Conservation (phyloP, 805 yeast species). For the Metschnikowia vanudenii region DNA sequence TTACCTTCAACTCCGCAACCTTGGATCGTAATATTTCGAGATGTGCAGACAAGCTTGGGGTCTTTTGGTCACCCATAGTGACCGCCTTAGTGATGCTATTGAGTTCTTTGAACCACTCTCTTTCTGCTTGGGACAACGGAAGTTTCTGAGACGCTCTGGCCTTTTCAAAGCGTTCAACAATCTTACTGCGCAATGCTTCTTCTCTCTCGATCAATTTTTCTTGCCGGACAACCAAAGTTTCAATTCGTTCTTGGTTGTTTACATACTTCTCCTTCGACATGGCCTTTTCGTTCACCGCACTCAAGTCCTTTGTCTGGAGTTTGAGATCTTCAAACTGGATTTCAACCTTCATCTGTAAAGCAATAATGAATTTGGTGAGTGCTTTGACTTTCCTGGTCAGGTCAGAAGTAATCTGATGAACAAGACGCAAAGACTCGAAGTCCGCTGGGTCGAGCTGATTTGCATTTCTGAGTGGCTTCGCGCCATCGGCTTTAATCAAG, state of each 20-base stretch:
- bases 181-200: constrained; percentile 21
- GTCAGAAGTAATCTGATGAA: constrained; percentile 7
- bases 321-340: constrained; percentile 27
- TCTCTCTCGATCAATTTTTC: constrained; percentile 22
- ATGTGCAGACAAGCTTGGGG: constrained; percentile 10
- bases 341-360: constrained; percentile 13
- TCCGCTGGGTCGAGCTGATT: constrained; percentile 7
- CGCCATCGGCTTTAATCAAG: constrained; percentile 4
- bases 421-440: constrained; percentile 8
- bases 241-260: constrained; percentile 16
- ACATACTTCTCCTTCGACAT: constrained; percentile 9
- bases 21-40: constrained; percentile 12
- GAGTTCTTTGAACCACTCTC: constrained; percentile 38
- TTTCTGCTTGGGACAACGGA: constrained; percentile 37
- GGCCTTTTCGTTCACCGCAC: constrained; percentile 1
- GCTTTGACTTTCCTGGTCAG: constrained; percentile 8
- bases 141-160: constrained; percentile 22
- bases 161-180: constrained; percentile 25
- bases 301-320: constrained; percentile 18
- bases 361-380: constrained; percentile 15
- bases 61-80: constrained; percentile 6
- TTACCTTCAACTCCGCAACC: constrained; percentile 5
- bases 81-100: constrained; percentile 24
- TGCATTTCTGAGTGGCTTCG: not conserved
- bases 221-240: constrained; percentile 22